These are phyloP conservation scores for Diphasiastrum complanatum DNA, from an alignment of 83 land plant species.

Conservation along the genomic window DNA sequence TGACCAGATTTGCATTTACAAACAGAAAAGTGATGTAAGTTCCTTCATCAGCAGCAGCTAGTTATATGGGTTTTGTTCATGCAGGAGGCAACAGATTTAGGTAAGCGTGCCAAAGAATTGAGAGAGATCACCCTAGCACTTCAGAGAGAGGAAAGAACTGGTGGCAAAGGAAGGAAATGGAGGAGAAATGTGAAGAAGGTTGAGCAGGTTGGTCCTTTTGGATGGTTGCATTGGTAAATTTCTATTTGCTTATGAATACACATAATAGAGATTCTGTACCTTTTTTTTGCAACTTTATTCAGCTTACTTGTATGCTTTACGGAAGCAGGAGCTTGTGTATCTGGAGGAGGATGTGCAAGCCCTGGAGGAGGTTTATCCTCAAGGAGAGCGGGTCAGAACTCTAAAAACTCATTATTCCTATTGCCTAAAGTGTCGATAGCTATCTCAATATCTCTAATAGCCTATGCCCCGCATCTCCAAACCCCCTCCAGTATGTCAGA, in stretches of 20 bases:
- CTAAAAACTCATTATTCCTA: no score
- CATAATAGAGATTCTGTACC: neutral
- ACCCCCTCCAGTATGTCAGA: no score
- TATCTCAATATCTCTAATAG: no score
- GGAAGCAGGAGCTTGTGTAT: slow-evolving; percentile 68
- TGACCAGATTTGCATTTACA: no score
- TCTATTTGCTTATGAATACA: neutral
- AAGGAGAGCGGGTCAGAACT: slow-evolving; percentile 79
- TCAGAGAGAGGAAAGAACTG: slow-evolving; percentile 86
- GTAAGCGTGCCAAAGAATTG: slow-evolving; percentile 83
- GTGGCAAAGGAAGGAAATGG: slow-evolving; percentile 89
- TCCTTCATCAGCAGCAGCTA: no score
- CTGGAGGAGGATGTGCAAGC: slow-evolving; percentile 91
- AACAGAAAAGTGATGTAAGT: no score
- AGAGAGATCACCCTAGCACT: slow-evolving; percentile 78
- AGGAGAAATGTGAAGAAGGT: slow-evolving; percentile 85
- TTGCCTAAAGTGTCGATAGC: no score
- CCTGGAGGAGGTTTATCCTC: slow-evolving; percentile 92
- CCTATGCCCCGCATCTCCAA: no score
- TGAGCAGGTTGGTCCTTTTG: slow-evolving; percentile 53
- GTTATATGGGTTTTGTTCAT: neutral
- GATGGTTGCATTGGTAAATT: neutral
- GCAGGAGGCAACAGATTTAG: slow-evolving; percentile 89
- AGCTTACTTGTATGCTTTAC: neutral
- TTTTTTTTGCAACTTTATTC: neutral